These are phyloP conservation scores for Aethionema arabicum DNA, from an alignment of 345 rosid genomes.

Conservation along the genomic window DNA sequence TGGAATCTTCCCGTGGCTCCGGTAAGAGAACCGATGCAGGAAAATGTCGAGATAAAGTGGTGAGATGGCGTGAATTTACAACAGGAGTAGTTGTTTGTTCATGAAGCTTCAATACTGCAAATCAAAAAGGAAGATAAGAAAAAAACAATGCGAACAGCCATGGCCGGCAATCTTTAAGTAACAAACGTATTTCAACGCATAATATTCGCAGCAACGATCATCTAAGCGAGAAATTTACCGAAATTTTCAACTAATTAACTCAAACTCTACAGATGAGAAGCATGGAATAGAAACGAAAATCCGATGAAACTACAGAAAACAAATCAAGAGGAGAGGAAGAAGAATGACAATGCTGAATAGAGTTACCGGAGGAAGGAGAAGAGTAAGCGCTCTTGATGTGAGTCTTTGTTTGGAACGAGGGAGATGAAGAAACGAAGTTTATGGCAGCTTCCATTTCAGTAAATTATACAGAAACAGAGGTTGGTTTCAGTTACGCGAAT, in stretches of 20 bases:
- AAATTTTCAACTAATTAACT: neutral
- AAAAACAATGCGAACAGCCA: conserved; percentile 6
- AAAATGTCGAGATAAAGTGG: conserved; percentile 56
- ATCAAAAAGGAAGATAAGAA: neutral
- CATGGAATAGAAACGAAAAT: neutral
- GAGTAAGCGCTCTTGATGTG: conserved; percentile 45
- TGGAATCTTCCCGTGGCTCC: conserved; percentile 68
- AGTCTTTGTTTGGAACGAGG: conserved; percentile 54
- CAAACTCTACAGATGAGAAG: neutral
- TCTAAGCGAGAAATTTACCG: neutral
- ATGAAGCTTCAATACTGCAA: conserved; percentile 52
- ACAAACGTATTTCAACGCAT: neutral
- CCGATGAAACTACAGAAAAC: neutral
- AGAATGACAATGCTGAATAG: neutral
- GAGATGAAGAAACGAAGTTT: conserved; percentile 63
- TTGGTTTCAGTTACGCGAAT: neutral
- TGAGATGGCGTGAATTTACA: conserved; percentile 49
- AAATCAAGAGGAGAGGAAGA: neutral
- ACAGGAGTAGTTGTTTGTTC: conserved; percentile 56
- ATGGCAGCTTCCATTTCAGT: conserved; percentile 64
- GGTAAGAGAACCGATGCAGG: conserved; percentile 69
- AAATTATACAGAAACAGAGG: neutral
- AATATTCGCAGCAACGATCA: conserved; percentile 12
- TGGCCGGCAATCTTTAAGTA: neutral
- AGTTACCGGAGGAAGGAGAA: conserved; percentile 53